Evolutionary conservation across 2,329 filamentous ascomycete species (phyloP), one percentile per base, ranked within the genome.

Genomic region (Alternaria burnsii): DNA sequence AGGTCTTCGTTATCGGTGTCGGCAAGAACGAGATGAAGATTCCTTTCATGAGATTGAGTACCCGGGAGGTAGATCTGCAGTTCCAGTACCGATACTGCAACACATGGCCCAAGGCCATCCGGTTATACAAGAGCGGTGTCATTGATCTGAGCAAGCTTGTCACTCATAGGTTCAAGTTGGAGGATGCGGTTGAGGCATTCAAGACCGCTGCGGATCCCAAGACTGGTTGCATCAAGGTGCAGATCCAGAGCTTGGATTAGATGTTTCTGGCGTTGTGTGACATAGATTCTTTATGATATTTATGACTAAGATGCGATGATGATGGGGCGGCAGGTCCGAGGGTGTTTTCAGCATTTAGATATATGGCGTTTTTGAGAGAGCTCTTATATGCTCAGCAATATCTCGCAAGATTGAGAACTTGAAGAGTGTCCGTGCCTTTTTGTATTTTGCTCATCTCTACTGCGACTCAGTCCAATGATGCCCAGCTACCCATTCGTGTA

Each of bases 41-140:
- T 66, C 94, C 94, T 28, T 98, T 98, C 80, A 97, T 97, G 94
- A 84, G 93, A 52, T 86, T 94, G 59, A 94, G 91, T 72, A 94
- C 94, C 6, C 87, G 92, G 66, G 95, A 98, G 82, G 91, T 98
- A 70, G 94, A 98, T 80, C 84, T 98, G 62, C 92, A 97, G 82
- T 95, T 97, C 80, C 94, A 98, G 83, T 98, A 98, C 83, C 88
- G 95, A 63, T 98, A 98, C 84, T 87, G 87, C 82, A 97, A 98
- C 83, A 97, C 93, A 22, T 98, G 94, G 94, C 95, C 94, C 34
- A 88, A 92, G 64, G 94, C 95, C 43, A 97, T 98, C 69, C 87
- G 94, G 48, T 83, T 98, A 66, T 86, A 98, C 38, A 88, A 93
- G 83, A 93, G 89, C 76, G 92, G 92, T 2, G 87, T 97, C 4